Conservation (phyloP, 192 early-diverging fungal genomes). For the Coemansia sp. region DNA sequence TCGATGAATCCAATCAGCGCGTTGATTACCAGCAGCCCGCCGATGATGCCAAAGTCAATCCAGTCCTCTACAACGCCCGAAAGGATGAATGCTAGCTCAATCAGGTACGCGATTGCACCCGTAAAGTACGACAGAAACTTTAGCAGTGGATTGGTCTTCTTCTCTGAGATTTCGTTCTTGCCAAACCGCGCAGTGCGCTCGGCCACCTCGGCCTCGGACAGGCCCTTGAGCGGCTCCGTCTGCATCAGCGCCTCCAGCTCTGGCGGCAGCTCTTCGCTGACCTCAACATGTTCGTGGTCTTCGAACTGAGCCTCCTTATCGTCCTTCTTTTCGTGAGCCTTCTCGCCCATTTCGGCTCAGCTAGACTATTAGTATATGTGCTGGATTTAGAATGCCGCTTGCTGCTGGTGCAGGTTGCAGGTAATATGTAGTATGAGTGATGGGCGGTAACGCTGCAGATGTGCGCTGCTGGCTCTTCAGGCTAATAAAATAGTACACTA, state of each 20-base stretch:
- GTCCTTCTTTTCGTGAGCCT: conserved; percentile 27
- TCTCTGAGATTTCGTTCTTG: conserved; percentile 77
- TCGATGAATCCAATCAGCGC: conserved; percentile 92
- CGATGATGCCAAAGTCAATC: conserved; percentile 83
- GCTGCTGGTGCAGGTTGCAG: background rate
- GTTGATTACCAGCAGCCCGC: conserved; percentile 78
- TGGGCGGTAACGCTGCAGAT: background rate
- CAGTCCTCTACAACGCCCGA: conserved; percentile 74
- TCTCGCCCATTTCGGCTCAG: background rate
- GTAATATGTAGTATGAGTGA: background rate
- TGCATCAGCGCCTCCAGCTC: conserved; percentile 81
- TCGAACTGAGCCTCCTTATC: conserved; percentile 61
- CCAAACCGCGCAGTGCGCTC: conserved; percentile 76
- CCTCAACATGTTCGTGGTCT: conserved; percentile 71
- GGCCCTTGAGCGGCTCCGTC: conserved; percentile 75
- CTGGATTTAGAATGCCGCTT: background rate
- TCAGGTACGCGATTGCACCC: conserved; percentile 87
- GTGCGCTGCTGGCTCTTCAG: background rate
- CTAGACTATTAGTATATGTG: background rate
- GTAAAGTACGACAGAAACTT: conserved; percentile 87
- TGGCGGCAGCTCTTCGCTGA: conserved; percentile 74
- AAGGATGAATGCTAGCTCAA: conserved; percentile 85
- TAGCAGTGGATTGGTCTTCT: conserved; percentile 79
- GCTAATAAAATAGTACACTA: conserved; percentile 5
- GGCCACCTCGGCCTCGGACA: conserved; percentile 72